phyloP scores from a whole-genome alignment of 2,329 filamentous ascomycete species.

The Dothideomycetes sp. region DNA sequence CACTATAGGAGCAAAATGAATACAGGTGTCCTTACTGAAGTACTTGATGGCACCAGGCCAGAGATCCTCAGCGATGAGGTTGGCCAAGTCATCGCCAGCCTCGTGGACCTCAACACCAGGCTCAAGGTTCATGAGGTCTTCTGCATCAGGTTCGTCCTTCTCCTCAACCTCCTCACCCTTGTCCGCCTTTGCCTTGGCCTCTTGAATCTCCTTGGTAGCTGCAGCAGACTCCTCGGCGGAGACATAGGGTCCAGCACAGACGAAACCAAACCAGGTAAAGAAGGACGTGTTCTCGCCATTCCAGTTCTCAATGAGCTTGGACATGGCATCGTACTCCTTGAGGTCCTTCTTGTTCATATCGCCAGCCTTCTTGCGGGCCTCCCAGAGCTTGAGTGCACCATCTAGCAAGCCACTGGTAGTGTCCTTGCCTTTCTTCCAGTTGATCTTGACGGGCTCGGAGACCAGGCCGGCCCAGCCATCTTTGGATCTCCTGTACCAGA shows the following conservation, averaged over 20 bases:
- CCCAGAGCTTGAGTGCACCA: conserved; percentile 58
- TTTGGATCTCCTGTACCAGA: conserved; percentile 66
- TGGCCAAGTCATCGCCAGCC: conserved; percentile 72
- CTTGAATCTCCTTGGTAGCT: conserved; percentile 49
- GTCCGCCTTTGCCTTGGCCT: conserved; percentile 40
- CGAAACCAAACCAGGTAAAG: conserved; percentile 81
- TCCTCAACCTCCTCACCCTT: conserved; percentile 28
- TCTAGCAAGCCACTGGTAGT: conserved; percentile 70
- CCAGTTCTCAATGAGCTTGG: conserved; percentile 38
- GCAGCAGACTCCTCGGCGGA: conserved; percentile 59
- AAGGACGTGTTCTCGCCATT: conserved; percentile 52
- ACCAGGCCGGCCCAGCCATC: conserved; percentile 67
- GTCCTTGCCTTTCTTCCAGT: conserved; percentile 70
- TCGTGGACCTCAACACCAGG: conserved; percentile 75
- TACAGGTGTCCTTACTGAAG: conserved; percentile 58
- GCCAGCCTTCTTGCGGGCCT: conserved; percentile 45
- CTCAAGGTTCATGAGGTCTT: conserved; percentile 50
- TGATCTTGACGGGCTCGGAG: conserved; percentile 77
- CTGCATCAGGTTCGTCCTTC: conserved; percentile 39
- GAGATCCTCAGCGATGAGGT: conserved; percentile 73
- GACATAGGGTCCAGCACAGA: conserved; percentile 51
- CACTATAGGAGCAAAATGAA: neutral
- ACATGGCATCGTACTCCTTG: conserved; percentile 44
- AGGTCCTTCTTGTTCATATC: conserved; percentile 34
- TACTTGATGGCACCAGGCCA: conserved; percentile 84